Evolutionary conservation across 306 rosid genomes (phyloP).

Genomic region (Vigna nakashimae): DNA sequence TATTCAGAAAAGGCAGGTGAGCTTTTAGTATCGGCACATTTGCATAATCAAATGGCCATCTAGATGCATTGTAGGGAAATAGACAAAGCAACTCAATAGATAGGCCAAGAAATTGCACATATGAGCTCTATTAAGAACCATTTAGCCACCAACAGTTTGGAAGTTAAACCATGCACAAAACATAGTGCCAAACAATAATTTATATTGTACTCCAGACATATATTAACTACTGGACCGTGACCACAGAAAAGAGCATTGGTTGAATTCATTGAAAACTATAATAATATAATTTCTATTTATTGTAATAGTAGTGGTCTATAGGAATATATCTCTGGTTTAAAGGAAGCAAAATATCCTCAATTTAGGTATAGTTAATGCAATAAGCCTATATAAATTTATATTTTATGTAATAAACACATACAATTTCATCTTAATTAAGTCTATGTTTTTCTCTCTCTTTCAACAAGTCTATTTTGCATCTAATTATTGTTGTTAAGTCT

Average conservation of each 20-base stretch:
- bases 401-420: too few relatives aligned
- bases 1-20: constrained; percentile 20
- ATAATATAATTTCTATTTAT: too few relatives aligned
- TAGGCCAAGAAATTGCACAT: constrained; percentile 14
- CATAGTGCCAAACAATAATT: background rate
- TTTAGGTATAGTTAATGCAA: too few relatives aligned
- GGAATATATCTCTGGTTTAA: too few relatives aligned
- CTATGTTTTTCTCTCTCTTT: too few relatives aligned
- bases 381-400: too few relatives aligned
- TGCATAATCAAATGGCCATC: constrained; percentile 12
- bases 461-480: too few relatives aligned
- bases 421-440: too few relatives aligned
- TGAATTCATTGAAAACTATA: too few relatives aligned
- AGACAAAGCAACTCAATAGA: constrained; percentile 10
- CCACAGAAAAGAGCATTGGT: background rate
- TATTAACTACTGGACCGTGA: constrained; percentile 25
- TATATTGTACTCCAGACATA: background rate
- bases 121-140: constrained; percentile 26
- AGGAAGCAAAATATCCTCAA: too few relatives aligned
- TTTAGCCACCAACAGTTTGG: constrained; percentile 21
- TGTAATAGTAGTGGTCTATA: too few relatives aligned
- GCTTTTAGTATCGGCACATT: constrained; percentile 17
- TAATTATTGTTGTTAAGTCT: too few relatives aligned
- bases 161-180: constrained; percentile 20
- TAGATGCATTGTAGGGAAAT: constrained; percentile 27